Conservation (phyloP, 1,139 yeast species). For the Kluyveromyces sp. region DNA sequence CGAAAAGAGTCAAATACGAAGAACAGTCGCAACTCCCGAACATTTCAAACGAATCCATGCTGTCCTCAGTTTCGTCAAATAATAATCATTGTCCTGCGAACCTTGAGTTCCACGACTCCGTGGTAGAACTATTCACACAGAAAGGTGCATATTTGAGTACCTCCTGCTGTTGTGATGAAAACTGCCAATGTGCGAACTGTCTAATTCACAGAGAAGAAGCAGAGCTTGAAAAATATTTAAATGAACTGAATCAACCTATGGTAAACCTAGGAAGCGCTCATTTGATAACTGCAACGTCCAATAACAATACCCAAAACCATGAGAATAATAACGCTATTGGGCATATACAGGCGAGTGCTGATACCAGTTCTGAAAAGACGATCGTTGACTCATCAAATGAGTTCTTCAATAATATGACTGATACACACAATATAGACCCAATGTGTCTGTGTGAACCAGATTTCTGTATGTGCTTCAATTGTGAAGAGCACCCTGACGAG, state of each 20-base stretch:
- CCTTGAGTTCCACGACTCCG: conserved; percentile 11
- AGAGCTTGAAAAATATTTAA: conserved; percentile 27
- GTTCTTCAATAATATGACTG: background rate
- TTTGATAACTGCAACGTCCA: conserved; percentile 9
- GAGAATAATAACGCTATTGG: background rate
- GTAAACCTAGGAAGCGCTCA: conserved; percentile 17
- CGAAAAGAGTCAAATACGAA: conserved; percentile 1
- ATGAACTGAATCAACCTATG: conserved; percentile 27
- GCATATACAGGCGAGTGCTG: background rate
- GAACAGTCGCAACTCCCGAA: background rate
- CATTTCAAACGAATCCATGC: background rate
- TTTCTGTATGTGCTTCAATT: conserved; percentile 22
- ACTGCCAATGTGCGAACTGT: conserved; percentile 31
- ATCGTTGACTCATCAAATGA: background rate
- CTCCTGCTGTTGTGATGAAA: conserved; percentile 29
- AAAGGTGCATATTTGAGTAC: conserved; percentile 31
- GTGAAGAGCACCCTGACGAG: conserved; percentile 25
- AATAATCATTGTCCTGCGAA: conserved; percentile 5
- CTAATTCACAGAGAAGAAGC: conserved; percentile 31
- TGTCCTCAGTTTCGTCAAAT: background rate
- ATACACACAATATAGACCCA: background rate
- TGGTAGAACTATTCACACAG: conserved; percentile 28
- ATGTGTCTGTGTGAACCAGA: conserved; percentile 15
- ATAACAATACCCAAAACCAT: background rate
- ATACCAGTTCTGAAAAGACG: background rate